Base-by-base conservation (phyloP, 2,329 filamentous ascomycete genomes). In the Apiospora phragmitis region DNA sequence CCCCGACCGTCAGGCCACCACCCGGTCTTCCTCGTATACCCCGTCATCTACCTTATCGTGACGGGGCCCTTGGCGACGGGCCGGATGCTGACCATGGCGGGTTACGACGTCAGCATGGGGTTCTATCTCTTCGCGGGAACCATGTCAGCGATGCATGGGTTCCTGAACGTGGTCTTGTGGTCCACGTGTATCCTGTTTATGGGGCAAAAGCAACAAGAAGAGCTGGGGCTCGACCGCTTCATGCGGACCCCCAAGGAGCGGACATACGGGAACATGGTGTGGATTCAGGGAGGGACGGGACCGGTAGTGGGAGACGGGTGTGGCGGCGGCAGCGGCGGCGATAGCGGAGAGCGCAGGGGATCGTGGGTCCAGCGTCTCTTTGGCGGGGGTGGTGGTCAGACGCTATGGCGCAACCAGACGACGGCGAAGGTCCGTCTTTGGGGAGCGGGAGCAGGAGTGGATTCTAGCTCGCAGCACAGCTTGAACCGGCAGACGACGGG, bases 221-320 rank as follows among this genome's bases (percentile, higher is more conserved):
- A 65, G 12, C 24, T 65, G 4, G 68, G 68, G 14, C 68, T 69
- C n/a, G 68, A 62, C 29, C 55, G 32, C 6, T 69, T 69, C 51
- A 49, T 68, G 45, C 43, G 45, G 7, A 68, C 67, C 4, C 67
- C 67, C 45, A 18, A 6, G 32, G 32, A 68, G 29, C 43, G 67
- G 18, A 45, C 16, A 0, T 68, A 68, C 26, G 67, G 67, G 0
- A 68, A 68, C 35, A 51, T 68, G 67, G 67, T 68, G 2, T 68
- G 67, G 67, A 68, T 68, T 2, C 67, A 68, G 32, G 67, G 67
- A 6, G 67, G 47, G 4, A 47, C 5, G 9, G 26, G 51, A 0
- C 51, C 51, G 1, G 4, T 24, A 2, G 55, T 12, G 9, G 55
- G 18, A 4, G 32, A 38, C 32, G 51, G 8, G 49, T 6, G 51